These are phyloP conservation scores for Leishmania martiniquensis DNA, from an alignment of 208 protist genomes.

Conservation along the genomic window DNA sequence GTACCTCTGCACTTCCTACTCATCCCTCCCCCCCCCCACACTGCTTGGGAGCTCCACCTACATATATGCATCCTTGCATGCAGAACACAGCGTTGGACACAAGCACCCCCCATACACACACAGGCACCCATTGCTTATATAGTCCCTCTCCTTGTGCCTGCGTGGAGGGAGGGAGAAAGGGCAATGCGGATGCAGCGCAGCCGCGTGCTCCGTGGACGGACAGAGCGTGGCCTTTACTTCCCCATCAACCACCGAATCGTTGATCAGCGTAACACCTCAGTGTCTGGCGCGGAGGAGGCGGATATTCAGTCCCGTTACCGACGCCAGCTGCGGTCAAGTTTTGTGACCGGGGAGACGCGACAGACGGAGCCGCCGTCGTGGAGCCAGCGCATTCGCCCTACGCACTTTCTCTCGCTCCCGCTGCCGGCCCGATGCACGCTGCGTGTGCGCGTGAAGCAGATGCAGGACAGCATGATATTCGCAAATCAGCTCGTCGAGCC, in stretches of 20 bases:
- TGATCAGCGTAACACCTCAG: constrained; percentile 60
- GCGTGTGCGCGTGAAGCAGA: constrained; percentile 59
- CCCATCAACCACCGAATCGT: constrained; percentile 89
- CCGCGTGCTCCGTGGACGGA: constrained; percentile 31
- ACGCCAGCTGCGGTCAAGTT: constrained; percentile 74
- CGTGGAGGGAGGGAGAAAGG: too few species aligned
- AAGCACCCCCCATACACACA: too few species aligned
- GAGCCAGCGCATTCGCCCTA: constrained; percentile 61
- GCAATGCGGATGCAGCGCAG: constrained; percentile 43
- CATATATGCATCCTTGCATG: neutral
- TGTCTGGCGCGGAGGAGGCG: constrained; percentile 42
- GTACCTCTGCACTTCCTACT: neutral
- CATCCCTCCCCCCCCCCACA: neutral
- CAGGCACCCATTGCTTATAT: neutral
- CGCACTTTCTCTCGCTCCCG: constrained; percentile 86
- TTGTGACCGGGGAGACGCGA: constrained; percentile 78
- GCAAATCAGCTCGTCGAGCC: constrained; percentile 48
- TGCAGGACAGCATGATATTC: constrained; percentile 79
- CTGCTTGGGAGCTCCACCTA: constrained; percentile 1
- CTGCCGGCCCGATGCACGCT: constrained; percentile 66
- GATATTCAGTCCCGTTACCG: constrained; percentile 84
- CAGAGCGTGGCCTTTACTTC: constrained; percentile 84
- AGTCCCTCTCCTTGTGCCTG: neutral
- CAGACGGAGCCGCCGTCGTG: constrained; percentile 71
- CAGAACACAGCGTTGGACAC: neutral